Percentiles rank a stretch among this genome's conserved stretches.
phyloP scores from a whole-genome alignment of 1,139 yeast species.

The Diutina neorugosa region DNA sequence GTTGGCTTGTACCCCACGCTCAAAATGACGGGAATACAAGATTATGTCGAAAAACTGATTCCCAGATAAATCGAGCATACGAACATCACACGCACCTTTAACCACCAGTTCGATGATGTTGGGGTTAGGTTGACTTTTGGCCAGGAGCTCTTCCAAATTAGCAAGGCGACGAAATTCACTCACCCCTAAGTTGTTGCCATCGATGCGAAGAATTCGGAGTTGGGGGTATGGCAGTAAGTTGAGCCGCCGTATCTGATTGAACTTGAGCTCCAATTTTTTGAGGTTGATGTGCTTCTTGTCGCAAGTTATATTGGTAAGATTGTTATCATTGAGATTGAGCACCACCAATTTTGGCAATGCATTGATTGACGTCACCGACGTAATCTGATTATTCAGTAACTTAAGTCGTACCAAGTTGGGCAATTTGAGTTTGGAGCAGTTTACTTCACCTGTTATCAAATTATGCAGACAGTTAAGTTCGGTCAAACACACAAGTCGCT shows the following conservation, averaged over 20 bases:
- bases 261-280: slow-evolving; percentile 32
- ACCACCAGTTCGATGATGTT: slow-evolving; percentile 13
- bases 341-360: slow-evolving; percentile 22
- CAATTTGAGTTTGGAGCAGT: slow-evolving; percentile 23
- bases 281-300: slow-evolving; percentile 17
- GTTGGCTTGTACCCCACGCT: slow-evolving; percentile 2
- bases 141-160: slow-evolving; percentile 20
- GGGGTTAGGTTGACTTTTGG: slow-evolving; percentile 20
- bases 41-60: slow-evolving; percentile 11
- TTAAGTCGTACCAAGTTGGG: slow-evolving; percentile 32
- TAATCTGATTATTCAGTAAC: slow-evolving; percentile 30
- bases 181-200: slow-evolving; percentile 20
- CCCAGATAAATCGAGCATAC: slow-evolving; percentile 29
- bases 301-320: slow-evolving; percentile 16
- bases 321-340: slow-evolving; percentile 34
- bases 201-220: slow-evolving; percentile 34
- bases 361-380: slow-evolving; percentile 23
- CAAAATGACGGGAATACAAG: slow-evolving; percentile 1
- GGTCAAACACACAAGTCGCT: slow-evolving; percentile 26
- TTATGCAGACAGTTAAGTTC: slow-evolving; percentile 33
- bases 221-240: slow-evolving; percentile 23
- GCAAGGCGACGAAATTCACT: slow-evolving; percentile 9
- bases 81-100: slow-evolving; percentile 13
- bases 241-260: slow-evolving; percentile 23
- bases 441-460: slow-evolving; percentile 22